Conservation (phyloP, 1,284 basidiomycete genomes). For the Pseudozyma flocculosa region DNA sequence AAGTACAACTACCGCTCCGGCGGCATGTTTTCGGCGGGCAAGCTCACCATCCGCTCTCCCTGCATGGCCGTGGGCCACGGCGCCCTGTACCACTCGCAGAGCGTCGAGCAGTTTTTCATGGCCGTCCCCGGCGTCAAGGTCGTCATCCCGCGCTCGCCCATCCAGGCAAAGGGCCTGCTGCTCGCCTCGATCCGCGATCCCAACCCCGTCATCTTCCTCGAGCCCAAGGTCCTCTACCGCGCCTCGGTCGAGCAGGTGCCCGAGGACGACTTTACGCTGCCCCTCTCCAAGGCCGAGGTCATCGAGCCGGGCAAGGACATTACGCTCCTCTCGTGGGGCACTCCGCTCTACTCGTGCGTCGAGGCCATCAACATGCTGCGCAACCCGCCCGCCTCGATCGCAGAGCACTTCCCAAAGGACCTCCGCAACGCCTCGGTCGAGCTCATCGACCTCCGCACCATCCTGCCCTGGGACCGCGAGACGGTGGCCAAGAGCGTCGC, state of each 20-base stretch:
- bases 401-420: constrained; percentile 68
- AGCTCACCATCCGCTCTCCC: constrained; percentile 75
- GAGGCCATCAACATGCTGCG: constrained; percentile 70
- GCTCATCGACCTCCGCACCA: constrained; percentile 84
- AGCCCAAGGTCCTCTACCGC: constrained; percentile 86
- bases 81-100: constrained; percentile 89
- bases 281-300: constrained; percentile 75
- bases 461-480: constrained; percentile 84
- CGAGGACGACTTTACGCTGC: constrained; percentile 78
- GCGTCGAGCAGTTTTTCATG: constrained; percentile 90
- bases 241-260: constrained; percentile 91
- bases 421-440: constrained; percentile 76
- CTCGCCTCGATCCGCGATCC: constrained; percentile 83
- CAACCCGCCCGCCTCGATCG: constrained; percentile 69
- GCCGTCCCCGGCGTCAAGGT: constrained; percentile 81
- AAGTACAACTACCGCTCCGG: constrained; percentile 88
- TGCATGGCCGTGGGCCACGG: constrained; percentile 58
- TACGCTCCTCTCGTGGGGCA: constrained; percentile 87
- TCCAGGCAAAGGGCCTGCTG: constrained; percentile 89
- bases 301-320: constrained; percentile 75
- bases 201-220: constrained; percentile 91
- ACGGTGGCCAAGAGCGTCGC: constrained; percentile 52
- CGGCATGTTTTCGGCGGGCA: constrained; percentile 78
- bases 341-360: constrained; percentile 86
- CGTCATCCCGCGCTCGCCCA: constrained; percentile 86